Percentiles rank a stretch among this genome's conserved stretches.
Evolutionary conservation across 176 grass and related monocot genomes (phyloP).

Genomic region (Cenchrus fungigraminus): DNA sequence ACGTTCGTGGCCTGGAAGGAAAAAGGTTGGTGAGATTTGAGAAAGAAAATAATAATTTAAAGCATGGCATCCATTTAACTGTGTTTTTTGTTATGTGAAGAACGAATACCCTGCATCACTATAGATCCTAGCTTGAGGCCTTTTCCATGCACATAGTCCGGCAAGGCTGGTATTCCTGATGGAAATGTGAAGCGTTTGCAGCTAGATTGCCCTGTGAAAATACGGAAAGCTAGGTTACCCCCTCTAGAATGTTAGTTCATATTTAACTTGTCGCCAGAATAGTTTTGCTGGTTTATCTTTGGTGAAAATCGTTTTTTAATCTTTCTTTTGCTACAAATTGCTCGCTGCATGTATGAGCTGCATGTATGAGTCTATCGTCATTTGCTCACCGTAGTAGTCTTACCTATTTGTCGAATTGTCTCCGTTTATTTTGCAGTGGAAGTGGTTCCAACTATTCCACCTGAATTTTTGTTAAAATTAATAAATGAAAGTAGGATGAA

Average conservation of each 20-base stretch:
- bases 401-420: slow-evolving; percentile 43
- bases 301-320: no score
- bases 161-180: slow-evolving; percentile 51
- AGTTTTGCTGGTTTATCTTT: no score
- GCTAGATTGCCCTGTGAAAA: slow-evolving; percentile 45
- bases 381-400: background rate
- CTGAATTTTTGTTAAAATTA: slow-evolving; percentile 10
- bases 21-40: background rate
- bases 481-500: background rate
- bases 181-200: slow-evolving; percentile 51
- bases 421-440: slow-evolving; percentile 44
- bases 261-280: background rate
- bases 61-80: background rate
- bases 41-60: background rate
- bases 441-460: slow-evolving; percentile 63
- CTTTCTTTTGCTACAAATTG: no score
- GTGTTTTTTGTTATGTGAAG: background rate
- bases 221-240: background rate
- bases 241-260: background rate
- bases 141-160: slow-evolving; percentile 60
- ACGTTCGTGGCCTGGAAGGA: slow-evolving; percentile 42
- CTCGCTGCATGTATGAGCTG: no score
- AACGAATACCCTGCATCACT: slow-evolving; percentile 51
- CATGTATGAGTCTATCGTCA: no score
- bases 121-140: slow-evolving; percentile 59